Evolutionary conservation across 2,329 filamentous ascomycete species (phyloP), one percentile per base, ranked within the genome.

Genomic region (Colletotrichum destructivum): DNA sequence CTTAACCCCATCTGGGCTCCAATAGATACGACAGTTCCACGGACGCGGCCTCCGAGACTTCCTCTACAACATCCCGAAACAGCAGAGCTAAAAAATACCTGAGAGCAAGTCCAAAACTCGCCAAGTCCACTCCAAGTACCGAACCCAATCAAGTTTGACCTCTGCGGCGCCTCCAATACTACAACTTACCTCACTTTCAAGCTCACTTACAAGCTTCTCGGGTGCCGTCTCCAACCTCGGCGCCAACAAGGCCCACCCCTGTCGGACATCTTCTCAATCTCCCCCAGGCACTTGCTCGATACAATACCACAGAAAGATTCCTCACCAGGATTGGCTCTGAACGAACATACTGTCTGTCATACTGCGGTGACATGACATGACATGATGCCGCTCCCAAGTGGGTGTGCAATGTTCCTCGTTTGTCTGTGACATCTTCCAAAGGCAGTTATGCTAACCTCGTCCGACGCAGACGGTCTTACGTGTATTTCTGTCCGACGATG

Each of bases 51-150:
- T 42, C 46, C 60, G 35, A 35, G n/a, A 13, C 46, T 38, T 49
- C n/a, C 44, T 62, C n/a, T 16, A 40, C 35, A 18, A 8, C n/a
- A 4, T 38, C 23, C 23, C 31, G 11, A 26, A 52, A 26, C 44
- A 35, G 31, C 21, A 6, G 51, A 21, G 65, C 65, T 54, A 61
- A 64, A 69, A 69, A 44, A 60, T 47, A 46, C 59, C 54, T 49
- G 65, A 59, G 59, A 64, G 56, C 52, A 63, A 47, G 65, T 35
- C 59, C 52, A 52, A 72, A 69, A 49, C 65, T 46, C 47, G 69
- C 65, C 69, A 72, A 72, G 69, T 64, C 65, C 40, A n/a, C 57
- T 40, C 54, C 47, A 64, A 72, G 46, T 64, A 69, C 60, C 59
- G 69, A 72, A 49, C 52, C 69, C 65, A 71, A 69, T 60, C 69